A percentile compares a stretch with the other conserved stretches of the same genome.
These are phyloP conservation scores for Epichloe scottii DNA, from an alignment of 2,329 filamentous ascomycete species.

Conservation along the genomic window DNA sequence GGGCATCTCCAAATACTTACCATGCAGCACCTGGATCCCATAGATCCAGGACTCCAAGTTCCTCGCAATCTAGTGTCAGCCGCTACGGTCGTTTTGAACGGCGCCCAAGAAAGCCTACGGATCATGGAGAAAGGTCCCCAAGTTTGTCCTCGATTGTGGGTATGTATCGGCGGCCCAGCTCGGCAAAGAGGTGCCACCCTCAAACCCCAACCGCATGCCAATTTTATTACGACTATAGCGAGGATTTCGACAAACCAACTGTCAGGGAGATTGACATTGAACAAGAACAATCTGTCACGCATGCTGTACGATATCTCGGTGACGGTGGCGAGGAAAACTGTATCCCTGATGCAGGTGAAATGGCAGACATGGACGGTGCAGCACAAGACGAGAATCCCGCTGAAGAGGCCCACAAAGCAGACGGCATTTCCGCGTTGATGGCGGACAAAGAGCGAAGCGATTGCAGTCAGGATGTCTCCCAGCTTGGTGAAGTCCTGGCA, in stretches of 20 bases:
- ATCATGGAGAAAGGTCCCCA: slow-evolving; percentile 28
- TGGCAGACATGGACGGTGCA: background rate
- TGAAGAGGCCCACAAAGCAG: background rate
- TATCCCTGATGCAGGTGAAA: background rate
- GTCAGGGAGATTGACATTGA: slow-evolving; percentile 9
- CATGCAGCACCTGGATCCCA: slow-evolving; percentile 9
- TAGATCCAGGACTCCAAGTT: slow-evolving; percentile 25
- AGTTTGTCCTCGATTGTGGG: slow-evolving; percentile 39
- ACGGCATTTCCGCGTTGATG: background rate
- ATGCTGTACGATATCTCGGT: background rate
- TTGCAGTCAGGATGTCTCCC: background rate
- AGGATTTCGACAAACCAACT: slow-evolving; percentile 30
- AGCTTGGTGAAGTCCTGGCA: background rate
- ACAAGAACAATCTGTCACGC: slow-evolving; percentile 8
- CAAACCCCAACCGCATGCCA: slow-evolving; percentile 20
- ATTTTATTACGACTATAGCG: slow-evolving; percentile 41
- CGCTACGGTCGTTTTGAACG: slow-evolving; percentile 17
- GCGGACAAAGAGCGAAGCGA: too few species aligned
- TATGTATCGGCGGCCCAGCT: slow-evolving; percentile 27
- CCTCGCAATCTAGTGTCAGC: slow-evolving; percentile 16
- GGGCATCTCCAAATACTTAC: slow-evolving; percentile 15
- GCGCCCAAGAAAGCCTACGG: slow-evolving; percentile 22
- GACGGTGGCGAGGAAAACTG: background rate
- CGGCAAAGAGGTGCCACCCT: slow-evolving; percentile 15
- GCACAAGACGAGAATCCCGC: background rate